Evolutionary conservation across 2,329 filamentous ascomycete species (phyloP), one percentile per base, ranked within the genome.

Genomic region (Xylaria sp.): DNA sequence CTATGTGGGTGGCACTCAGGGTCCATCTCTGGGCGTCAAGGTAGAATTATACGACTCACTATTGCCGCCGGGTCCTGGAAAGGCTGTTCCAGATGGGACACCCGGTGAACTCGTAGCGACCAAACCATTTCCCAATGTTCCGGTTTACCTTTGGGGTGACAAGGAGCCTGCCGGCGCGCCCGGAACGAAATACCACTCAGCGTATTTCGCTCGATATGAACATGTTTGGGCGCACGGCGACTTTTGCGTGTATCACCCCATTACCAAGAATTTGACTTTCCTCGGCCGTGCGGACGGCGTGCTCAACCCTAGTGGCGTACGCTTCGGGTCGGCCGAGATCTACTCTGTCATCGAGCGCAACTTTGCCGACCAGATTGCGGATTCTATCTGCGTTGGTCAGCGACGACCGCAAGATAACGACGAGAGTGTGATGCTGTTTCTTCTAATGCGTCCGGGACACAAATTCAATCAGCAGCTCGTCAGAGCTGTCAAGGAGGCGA

Each of bases 161-260:
- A 76, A 69, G 69, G 69, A 52, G 44, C 72, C 62, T 51, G 81
- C 60, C 25, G 82, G 85, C 0, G 79, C 84, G 0, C 85, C 84
- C 0, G 86, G 86, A 0, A 82, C 86, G 3, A 88, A 87, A 69
- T 92, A 91, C 79, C 85, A 84, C 72, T 79, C 83, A 0, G 85
- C 88, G 31, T 88, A 92, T 78, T 92, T 91, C 75, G 85, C 82
- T 1, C 86, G 89, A 57, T 92, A 89, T 81, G 81, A 85, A 7
- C 82, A 89, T 65, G 92, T 92, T 1, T 96, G 93, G 93, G 91
- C 92, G 0, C 93, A 96, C 72, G 93, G 93, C 25, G 93, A 96
- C 76, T 95, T 94, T 78, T 90, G 93, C 75, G 86, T 87, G 44
- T 82, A 92, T 15, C 89, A 95, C 75, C 92, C 92, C 0, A 72